These are phyloP conservation scores for Globisporangium rhizosaccharum DNA, from an alignment of 352 stramenopile genomes.

Conservation along the genomic window DNA sequence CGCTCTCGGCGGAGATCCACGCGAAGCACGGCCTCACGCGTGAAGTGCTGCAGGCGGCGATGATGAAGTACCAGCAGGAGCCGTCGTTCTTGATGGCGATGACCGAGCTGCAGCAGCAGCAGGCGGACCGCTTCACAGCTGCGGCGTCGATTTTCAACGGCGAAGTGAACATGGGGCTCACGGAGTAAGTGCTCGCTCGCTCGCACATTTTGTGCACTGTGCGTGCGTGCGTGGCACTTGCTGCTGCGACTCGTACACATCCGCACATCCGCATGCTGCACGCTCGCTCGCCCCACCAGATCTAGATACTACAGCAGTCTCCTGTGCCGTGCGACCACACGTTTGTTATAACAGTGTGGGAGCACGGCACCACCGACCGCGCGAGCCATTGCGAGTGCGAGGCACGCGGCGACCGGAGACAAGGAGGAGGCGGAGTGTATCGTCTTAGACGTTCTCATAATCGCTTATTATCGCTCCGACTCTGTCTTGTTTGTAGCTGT, in stretches of 20 bases:
- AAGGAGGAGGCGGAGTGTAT: not conserved
- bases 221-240: not conserved
- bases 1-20: conserved; percentile 81
- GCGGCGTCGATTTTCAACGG: conserved; percentile 84
- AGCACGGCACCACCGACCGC: too few relatives aligned
- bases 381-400: not conserved
- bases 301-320: not conserved
- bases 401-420: not conserved
- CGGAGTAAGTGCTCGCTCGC: conserved; percentile 41
- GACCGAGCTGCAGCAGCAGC: conserved; percentile 84
- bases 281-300: not conserved
- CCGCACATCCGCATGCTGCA: not conserved
- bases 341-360: too few relatives aligned
- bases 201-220: not conserved
- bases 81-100: conserved; percentile 82
- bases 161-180: conserved; percentile 87
- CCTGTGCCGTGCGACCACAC: not conserved
- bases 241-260: not conserved
- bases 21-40: conserved; percentile 83
- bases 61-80: conserved; percentile 91
- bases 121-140: conserved; percentile 78
- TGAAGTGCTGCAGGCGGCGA: conserved; percentile 83
- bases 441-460: not conserved
- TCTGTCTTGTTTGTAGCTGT: not conserved
- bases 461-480: conserved; percentile 2